phyloP scores from a whole-genome alignment of 352 stramenopile genomes.

The Phytopythium sindhum region DNA sequence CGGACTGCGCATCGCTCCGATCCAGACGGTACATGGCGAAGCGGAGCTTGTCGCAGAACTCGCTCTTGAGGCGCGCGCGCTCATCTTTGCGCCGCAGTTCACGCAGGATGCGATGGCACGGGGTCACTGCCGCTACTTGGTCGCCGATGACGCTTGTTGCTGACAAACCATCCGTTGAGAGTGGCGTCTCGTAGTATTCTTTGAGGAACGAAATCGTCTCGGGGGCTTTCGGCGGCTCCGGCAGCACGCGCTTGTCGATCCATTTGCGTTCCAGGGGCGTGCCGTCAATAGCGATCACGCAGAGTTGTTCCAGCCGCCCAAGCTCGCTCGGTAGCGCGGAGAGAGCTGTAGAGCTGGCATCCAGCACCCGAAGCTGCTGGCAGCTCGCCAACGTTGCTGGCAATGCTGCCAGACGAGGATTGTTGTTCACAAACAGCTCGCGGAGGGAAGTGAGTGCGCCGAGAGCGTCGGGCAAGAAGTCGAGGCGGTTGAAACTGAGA shows the following conservation, averaged over 20 bases:
- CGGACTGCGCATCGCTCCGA: slow-evolving; percentile 22
- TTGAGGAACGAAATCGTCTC: neutral
- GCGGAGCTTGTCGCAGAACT: slow-evolving; percentile 53
- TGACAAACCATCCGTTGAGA: neutral
- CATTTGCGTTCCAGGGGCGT: slow-evolving; percentile 63
- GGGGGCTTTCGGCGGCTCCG: slow-evolving; percentile 8
- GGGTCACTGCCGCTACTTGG: slow-evolving; percentile 7
- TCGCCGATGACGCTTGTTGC: neutral
- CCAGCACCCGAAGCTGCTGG: slow-evolving; percentile 61
- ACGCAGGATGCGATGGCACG: slow-evolving; percentile 46
- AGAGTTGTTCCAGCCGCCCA: slow-evolving; percentile 52
- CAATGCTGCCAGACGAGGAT: slow-evolving; percentile 54
- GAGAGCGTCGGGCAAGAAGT: slow-evolving; percentile 52
- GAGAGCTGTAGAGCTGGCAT: slow-evolving; percentile 68
- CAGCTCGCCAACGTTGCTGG: slow-evolving; percentile 60
- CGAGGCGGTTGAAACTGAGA: slow-evolving; percentile 77
- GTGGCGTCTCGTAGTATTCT: neutral
- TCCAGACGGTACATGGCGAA: slow-evolving; percentile 60
- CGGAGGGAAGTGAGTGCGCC: slow-evolving; percentile 51
- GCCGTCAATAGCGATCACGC: slow-evolving; percentile 66
- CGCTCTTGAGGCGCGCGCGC: slow-evolving; percentile 47
- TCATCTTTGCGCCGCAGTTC: slow-evolving; percentile 68
- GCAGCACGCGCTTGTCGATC: slow-evolving; percentile 55
- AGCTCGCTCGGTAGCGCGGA: slow-evolving; percentile 60
- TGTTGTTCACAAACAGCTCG: slow-evolving; percentile 84